Conservation (phyloP, 2,329 filamentous ascomycete species). For the Colletotrichum eleusines region DNA sequence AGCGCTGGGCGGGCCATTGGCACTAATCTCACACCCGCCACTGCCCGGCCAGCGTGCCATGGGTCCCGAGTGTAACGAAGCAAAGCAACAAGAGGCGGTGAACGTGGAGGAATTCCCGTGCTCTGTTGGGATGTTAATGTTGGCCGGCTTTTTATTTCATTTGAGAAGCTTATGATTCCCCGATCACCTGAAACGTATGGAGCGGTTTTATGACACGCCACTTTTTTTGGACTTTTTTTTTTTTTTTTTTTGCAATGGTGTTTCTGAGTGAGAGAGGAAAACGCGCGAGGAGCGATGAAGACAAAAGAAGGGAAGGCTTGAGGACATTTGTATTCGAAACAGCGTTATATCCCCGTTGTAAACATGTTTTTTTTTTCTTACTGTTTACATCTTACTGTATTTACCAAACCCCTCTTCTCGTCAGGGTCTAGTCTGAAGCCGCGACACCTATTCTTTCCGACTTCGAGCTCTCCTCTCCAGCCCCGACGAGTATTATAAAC, state of each 20-base stretch:
- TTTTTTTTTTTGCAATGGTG: slow-evolving; percentile 14
- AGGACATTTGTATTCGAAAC: slow-evolving; percentile 26
- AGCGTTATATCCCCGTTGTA: slow-evolving; percentile 37
- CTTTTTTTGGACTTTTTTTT: slow-evolving; percentile 15
- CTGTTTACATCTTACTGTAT: slow-evolving; percentile 2
- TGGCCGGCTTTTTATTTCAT: slow-evolving; percentile 25
- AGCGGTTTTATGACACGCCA: slow-evolving; percentile 34
- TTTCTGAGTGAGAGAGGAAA: neutral
- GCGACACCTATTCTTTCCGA: slow-evolving; percentile 12
- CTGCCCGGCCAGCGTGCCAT: slow-evolving; percentile 26
- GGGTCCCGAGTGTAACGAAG: slow-evolving; percentile 41
- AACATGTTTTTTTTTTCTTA: neutral
- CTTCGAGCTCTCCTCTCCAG: neutral
- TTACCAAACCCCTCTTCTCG: slow-evolving; percentile 13
- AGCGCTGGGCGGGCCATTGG: slow-evolving; percentile 22
- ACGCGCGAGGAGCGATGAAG: slow-evolving; percentile 16
- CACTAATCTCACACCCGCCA: neutral
- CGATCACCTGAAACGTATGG: slow-evolving; percentile 29
- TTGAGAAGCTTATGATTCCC: slow-evolving; percentile 39
- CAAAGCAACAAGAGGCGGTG: slow-evolving; percentile 26
- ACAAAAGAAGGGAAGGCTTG: slow-evolving; percentile 23
- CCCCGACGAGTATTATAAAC: slow-evolving; percentile 24
- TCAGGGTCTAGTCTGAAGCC: neutral
- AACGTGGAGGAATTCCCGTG: slow-evolving; percentile 26
- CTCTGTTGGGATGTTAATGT: slow-evolving; percentile 41